These are phyloP conservation scores for Logfia minima DNA, from an alignment of 129 eudicot species.

Conservation along the genomic window DNA sequence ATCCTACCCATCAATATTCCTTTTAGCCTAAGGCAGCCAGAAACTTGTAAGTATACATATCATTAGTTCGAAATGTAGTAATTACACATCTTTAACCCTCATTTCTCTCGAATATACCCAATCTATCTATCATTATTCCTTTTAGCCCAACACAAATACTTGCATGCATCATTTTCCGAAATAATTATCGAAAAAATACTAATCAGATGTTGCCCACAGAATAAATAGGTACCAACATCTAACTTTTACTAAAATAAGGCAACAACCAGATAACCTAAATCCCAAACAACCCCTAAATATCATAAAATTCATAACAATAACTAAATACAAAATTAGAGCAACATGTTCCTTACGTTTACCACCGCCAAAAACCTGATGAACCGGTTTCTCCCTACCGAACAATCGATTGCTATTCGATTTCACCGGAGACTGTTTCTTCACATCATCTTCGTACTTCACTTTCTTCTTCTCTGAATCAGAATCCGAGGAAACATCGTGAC, in stretches of 20 bases:
- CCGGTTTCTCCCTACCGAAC: constrained; percentile 69
- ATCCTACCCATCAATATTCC: neutral
- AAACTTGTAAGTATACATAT: neutral
- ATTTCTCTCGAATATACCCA: neutral
- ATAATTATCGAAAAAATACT: neutral
- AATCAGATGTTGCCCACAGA: neutral
- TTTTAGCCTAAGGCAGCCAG: neutral
- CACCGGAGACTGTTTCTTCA: constrained; percentile 27
- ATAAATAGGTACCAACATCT: neutral
- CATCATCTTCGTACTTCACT: constrained; percentile 19
- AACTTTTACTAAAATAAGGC: neutral
- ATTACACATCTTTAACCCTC: neutral
- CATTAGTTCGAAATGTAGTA: too few relatives aligned
- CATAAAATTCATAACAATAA: neutral
- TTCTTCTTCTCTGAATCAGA: constrained; percentile 45
- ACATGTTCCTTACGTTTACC: constrained; percentile 56
- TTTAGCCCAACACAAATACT: neutral
- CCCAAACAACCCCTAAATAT: neutral
- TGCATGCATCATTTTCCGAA: neutral
- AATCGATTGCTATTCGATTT: constrained; percentile 44
- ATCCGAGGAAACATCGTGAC: constrained; percentile 30
- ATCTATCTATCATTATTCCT: neutral
- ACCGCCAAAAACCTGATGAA: constrained; percentile 80
- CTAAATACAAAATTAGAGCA: neutral
- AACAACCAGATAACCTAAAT: neutral